Evolutionary conservation across 108 stramenopile genomes (phyloP).

Genomic region (Nannochloropsis gaditana): DNA sequence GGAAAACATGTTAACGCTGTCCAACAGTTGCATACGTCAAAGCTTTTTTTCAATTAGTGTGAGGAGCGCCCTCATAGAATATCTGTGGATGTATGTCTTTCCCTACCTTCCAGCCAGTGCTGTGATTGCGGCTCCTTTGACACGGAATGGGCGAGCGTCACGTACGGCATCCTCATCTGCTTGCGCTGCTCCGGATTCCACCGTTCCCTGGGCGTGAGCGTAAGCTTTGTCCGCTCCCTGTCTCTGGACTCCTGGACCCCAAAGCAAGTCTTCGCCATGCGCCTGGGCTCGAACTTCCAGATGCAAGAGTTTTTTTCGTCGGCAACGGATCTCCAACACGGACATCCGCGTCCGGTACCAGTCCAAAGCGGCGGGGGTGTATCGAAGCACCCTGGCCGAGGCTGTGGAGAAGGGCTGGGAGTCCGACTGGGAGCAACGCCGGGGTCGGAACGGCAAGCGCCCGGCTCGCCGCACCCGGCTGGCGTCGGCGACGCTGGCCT

Average conservation of each 20-base stretch:
- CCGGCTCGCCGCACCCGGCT: not conserved
- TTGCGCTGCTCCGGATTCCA: constrained; percentile 86
- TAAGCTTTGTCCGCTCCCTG: constrained; percentile 82
- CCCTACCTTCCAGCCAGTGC: constrained; percentile 51
- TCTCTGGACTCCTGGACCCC: constrained; percentile 83
- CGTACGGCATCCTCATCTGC: constrained; percentile 85
- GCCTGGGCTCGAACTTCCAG: constrained; percentile 14
- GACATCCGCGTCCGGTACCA: not conserved
- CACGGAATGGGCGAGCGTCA: constrained; percentile 85
- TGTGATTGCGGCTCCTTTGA: constrained; percentile 81
- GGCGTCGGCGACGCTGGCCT: not conserved
- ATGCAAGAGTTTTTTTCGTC: not conserved
- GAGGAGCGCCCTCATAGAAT: too few species aligned
- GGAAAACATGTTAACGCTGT: too few species aligned
- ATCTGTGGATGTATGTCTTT: not conserved
- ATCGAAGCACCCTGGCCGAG: not conserved
- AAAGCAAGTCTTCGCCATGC: constrained; percentile 5
- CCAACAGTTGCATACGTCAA: too few species aligned
- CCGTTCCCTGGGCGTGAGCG: constrained; percentile 75
- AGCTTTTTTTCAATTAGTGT: too few species aligned
- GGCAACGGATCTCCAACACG: not conserved
- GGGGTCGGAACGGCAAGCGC: not conserved
- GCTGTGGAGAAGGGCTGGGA: constrained; percentile 12
- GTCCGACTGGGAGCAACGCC: not conserved
- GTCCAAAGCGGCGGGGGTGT: constrained; percentile 9